A percentile compares a stretch with the other conserved stretches of the same genome.
Conservation (phyloP, 805 yeast species). For the Candida khao-thaluensis region DNA sequence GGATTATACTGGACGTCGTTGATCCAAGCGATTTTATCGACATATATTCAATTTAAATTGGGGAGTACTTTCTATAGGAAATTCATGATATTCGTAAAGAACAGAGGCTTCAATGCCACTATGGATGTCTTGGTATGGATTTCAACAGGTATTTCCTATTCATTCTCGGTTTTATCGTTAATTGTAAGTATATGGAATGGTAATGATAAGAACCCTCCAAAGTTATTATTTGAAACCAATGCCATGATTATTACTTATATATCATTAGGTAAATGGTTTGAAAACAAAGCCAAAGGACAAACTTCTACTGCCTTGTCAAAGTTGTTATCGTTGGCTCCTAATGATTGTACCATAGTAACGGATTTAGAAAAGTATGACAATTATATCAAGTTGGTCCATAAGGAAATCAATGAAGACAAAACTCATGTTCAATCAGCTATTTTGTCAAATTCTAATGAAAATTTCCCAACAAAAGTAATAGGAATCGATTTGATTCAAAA, state of each 20-base stretch:
- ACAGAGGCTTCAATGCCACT: slow-evolving; percentile 59
- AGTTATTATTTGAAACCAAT: slow-evolving; percentile 79
- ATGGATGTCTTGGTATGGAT: slow-evolving; percentile 91
- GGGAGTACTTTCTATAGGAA: slow-evolving; percentile 68
- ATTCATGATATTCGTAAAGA: slow-evolving; percentile 62
- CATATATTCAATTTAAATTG: slow-evolving; percentile 62
- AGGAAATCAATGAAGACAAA: slow-evolving; percentile 4
- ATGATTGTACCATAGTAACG: slow-evolving; percentile 63
- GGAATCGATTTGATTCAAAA: slow-evolving; percentile 75
- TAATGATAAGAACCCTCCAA: slow-evolving; percentile 51
- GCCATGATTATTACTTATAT: slow-evolving; percentile 83
- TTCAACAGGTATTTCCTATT: slow-evolving; percentile 76
- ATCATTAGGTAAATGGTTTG: slow-evolving; percentile 86
- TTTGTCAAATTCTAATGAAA: slow-evolving; percentile 8
- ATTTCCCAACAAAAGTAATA: slow-evolving; percentile 47
- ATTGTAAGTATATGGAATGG: slow-evolving; percentile 45
- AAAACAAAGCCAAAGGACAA: slow-evolving; percentile 88
- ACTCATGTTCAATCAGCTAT: no score
- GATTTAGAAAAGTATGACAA: slow-evolving; percentile 29
- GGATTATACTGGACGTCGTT: slow-evolving; percentile 69
- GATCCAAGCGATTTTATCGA: slow-evolving; percentile 54
- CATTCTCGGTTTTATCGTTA: slow-evolving; percentile 69
- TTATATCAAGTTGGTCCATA: slow-evolving; percentile 12
- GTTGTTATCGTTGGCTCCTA: slow-evolving; percentile 77
- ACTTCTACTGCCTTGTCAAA: slow-evolving; percentile 87